Percentiles rank a stretch among this genome's conserved stretches.
Evolutionary conservation across 208 protist genomes (phyloP).

Genomic region (Borovskyia barvae): DNA sequence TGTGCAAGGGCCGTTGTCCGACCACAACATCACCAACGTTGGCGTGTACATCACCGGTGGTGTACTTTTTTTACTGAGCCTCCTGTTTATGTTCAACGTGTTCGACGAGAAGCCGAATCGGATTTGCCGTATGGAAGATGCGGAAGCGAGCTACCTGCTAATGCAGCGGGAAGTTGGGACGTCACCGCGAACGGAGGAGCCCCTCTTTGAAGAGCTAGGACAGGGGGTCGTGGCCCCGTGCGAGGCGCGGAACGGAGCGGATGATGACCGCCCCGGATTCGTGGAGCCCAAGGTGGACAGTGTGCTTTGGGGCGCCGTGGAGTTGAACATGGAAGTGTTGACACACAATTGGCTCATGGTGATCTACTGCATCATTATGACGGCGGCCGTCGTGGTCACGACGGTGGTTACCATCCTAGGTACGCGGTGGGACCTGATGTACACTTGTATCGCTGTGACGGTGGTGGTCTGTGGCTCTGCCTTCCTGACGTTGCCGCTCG

Average conservation of each 20-base stretch:
- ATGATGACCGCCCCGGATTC: constrained; percentile 6
- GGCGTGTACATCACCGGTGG: constrained; percentile 43
- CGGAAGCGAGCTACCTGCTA: constrained; percentile 15
- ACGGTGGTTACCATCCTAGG: constrained; percentile 31
- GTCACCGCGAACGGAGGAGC: too few relatives aligned
- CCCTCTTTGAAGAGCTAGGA: too few relatives aligned
- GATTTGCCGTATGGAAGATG: constrained; percentile 36
- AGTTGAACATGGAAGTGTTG: constrained; percentile 29
- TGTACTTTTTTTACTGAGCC: constrained; percentile 32
- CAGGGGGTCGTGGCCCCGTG: not conserved
- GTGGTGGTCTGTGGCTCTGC: constrained; percentile 12
- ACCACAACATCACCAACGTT: constrained; percentile 33
- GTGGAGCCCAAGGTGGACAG: constrained; percentile 23
- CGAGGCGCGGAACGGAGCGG: not conserved
- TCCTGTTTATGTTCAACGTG: constrained; percentile 62
- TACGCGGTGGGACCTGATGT: constrained; percentile 29
- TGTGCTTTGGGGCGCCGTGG: constrained; percentile 19
- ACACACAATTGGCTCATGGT: constrained; percentile 30
- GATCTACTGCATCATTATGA: constrained; percentile 35
- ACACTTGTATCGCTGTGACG: constrained; percentile 22
- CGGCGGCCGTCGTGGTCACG: constrained; percentile 24
- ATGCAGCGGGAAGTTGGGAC: too few relatives aligned
- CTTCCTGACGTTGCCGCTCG: constrained; percentile 34
- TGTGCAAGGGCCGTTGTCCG: constrained; percentile 55
- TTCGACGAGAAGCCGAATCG: constrained; percentile 54